Evolutionary conservation across 1,139 yeast species (phyloP).

Genomic region (Scheffersomyces segobiensis): DNA sequence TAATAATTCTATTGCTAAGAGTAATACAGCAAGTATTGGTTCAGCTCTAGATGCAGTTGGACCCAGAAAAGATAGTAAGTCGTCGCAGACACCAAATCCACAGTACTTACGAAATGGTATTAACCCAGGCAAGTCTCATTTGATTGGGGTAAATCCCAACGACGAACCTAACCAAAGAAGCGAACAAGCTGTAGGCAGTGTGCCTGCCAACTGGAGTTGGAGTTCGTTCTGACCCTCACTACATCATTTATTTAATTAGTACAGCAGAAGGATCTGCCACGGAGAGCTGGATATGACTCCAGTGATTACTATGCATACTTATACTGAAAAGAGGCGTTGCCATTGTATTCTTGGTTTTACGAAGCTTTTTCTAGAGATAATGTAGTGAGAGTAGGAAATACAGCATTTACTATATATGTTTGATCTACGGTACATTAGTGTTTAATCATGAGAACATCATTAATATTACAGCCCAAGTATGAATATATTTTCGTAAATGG

Average conservation of each 20-base stretch:
- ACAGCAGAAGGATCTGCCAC: not conserved
- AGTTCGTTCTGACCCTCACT: slow-evolving; percentile 50
- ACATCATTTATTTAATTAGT: not conserved
- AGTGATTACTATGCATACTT: not conserved
- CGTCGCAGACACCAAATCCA: not conserved
- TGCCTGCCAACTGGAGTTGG: slow-evolving; percentile 84
- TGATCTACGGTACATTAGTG: no score
- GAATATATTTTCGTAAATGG: no score
- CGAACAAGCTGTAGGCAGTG: slow-evolving; percentile 49
- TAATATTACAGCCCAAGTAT: no score
- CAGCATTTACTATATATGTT: not conserved
- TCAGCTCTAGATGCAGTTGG: not conserved
- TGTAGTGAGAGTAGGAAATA: not conserved
- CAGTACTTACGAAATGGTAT: not conserved
- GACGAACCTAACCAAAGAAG: slow-evolving; percentile 8
- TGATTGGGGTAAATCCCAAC: not conserved
- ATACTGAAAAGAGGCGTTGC: not conserved
- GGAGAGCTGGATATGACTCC: not conserved
- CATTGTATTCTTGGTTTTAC: not conserved
- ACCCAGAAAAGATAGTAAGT: not conserved
- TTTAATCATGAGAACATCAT: no score
- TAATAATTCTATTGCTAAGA: not conserved
- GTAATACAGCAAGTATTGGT: not conserved
- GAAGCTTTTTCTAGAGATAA: not conserved
- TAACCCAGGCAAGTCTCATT: not conserved